Percentiles rank a stretch among this genome's conserved stretches.
These are phyloP conservation scores for Cicer judaicum DNA, from an alignment of 306 rosid genomes.

Conservation along the genomic window DNA sequence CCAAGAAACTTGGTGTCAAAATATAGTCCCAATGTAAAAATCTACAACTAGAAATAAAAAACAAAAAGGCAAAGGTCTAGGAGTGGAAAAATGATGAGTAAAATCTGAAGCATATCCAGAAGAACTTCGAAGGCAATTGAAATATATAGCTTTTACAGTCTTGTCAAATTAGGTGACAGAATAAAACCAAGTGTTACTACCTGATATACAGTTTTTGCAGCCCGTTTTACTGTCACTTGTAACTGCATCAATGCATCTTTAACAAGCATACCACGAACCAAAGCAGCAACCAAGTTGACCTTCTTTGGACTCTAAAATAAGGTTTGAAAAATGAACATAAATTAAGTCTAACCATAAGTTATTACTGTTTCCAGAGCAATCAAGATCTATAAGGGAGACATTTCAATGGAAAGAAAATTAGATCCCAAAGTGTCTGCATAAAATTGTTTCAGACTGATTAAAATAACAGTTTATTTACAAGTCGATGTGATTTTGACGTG, in stretches of 20 bases:
- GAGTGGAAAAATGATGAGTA: background rate
- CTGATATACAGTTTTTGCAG: constrained; percentile 92
- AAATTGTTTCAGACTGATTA: constrained; percentile 1
- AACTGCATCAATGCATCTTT: constrained; percentile 94
- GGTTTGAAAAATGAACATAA: constrained; percentile 18
- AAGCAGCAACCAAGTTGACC: constrained; percentile 91
- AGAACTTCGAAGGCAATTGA: constrained; percentile 27
- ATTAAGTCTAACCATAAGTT: constrained; percentile 12
- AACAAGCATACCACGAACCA: constrained; percentile 97
- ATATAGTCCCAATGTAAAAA: background rate
- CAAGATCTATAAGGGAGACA: constrained; percentile 18
- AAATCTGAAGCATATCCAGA: background rate
- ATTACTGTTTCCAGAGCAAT: constrained; percentile 31
- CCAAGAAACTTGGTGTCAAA: constrained; percentile 12
- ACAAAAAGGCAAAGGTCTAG: background rate
- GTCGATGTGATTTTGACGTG: background rate
- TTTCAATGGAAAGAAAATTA: constrained; percentile 14
- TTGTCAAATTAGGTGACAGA: constrained; percentile 22
- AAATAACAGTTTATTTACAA: constrained; percentile 10
- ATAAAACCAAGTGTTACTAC: constrained; percentile 49
- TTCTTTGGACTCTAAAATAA: constrained; percentile 86
- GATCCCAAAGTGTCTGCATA: constrained; percentile 14
- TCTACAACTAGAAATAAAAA: constrained; percentile 16
- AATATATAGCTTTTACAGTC: constrained; percentile 6
- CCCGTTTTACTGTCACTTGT: constrained; percentile 88